Base-by-base conservation (phyloP, 768 basidiomycete genomes). In the Hebeloma cylindrosporum region DNA sequence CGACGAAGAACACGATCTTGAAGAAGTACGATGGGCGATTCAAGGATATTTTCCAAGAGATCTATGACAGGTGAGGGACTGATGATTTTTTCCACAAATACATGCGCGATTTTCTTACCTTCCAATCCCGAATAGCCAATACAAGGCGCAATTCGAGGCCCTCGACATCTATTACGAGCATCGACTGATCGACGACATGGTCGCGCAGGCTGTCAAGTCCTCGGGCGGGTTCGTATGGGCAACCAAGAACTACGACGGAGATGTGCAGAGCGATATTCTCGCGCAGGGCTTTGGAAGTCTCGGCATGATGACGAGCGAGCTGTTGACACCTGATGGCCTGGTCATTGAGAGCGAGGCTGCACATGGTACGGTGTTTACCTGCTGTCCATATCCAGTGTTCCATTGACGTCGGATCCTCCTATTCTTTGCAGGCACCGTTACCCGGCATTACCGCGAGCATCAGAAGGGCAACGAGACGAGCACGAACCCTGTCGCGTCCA, bases 1-100 rank as follows among this genome's bases (percentile, higher is more conserved):
- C 91, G 8, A 98, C 95, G 30, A 97, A 99, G 74, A 98, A 95
- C 70, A 95, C 92, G 17, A 94, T 95, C 68, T 61, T 95, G 61
- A 95, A 99, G 74, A 93, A 86, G 63, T 99, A 99, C 65, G 96
- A 98, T 60, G 96, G 96, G 32, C 82, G 94, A 22, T 99, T 98
- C 82, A 99, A 99, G 75, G 96, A 99, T 59, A 93, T 95, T 62
- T 96, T 99, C 84, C 84, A 97, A 66, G 93, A 96, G 59, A 85
- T 97, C 58, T 99, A 92, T 64, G 90, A 95, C 5, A 58, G 72
- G 74, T 80, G 45, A 41, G 76, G 70, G 26, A 9, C 17, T 25
- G 3, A n/a, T 21, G 3, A 13, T 32, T 21, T 17, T 29, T 50
- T 30, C 18, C 16, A 14, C 25, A 20, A 20, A 10, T 41, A 31